Evolutionary conservation across 257 asterid species (phyloP).

Genomic region (Capsicum baccatum): DNA sequence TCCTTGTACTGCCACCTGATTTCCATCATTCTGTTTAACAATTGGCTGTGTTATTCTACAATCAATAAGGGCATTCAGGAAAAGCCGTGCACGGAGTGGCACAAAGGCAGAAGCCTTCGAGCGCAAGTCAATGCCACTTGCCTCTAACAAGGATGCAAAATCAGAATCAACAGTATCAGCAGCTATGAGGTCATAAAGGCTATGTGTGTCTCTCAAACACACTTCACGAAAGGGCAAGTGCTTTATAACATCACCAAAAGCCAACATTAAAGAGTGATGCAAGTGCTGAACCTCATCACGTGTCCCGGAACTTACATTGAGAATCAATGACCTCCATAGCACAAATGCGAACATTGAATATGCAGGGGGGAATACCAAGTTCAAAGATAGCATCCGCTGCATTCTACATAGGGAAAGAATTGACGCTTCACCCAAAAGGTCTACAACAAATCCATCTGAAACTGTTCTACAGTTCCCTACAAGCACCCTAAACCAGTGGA

Average conservation of each 20-base stretch:
- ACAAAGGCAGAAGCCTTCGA: constrained; percentile 77
- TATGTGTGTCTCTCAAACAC: constrained; percentile 83
- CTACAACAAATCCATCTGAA: constrained; percentile 84
- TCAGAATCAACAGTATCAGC: constrained; percentile 80
- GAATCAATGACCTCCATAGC: constrained; percentile 74
- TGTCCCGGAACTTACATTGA: constrained; percentile 56
- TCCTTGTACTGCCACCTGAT: constrained; percentile 56
- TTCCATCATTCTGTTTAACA: constrained; percentile 58
- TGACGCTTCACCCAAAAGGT: constrained; percentile 91
- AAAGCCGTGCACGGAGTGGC: constrained; percentile 95
- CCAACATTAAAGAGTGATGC: constrained; percentile 59
- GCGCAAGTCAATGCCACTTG: constrained; percentile 62
- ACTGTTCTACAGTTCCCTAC: constrained; percentile 95
- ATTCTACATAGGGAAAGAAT: constrained; percentile 79
- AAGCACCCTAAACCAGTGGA: constrained; percentile 97
- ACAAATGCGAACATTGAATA: constrained; percentile 82
- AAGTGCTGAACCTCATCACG: constrained; percentile 85
- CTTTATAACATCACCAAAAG: constrained; percentile 76
- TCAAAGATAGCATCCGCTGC: constrained; percentile 76
- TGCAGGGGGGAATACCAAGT: constrained; percentile 88
- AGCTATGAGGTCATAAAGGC: constrained; percentile 73
- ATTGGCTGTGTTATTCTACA: constrained; percentile 71
- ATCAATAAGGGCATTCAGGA: constrained; percentile 82
- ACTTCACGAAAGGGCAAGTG: constrained; percentile 93
- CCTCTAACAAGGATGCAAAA: constrained; percentile 75